Base-by-base conservation (phyloP, 2,329 filamentous ascomycete species). In the Fusarium drepaniforme region DNA sequence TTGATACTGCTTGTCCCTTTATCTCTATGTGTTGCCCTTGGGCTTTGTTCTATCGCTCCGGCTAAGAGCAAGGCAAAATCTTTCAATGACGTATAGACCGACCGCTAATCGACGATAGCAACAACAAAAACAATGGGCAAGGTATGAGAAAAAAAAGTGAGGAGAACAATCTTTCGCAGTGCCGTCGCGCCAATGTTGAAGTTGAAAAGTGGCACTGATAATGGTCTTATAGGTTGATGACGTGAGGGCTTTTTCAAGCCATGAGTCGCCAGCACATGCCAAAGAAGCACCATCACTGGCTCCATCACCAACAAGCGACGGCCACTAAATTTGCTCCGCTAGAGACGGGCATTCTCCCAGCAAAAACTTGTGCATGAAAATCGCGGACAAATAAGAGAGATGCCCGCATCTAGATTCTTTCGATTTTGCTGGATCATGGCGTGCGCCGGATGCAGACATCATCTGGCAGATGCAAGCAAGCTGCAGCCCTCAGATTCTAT, bases 191-290 rank as follows among this genome's bases (percentile, higher is more conserved):
- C 35, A 16, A 57, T 57, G 33, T 59, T 33, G 30, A 51, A 13
- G 30, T 13, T 38, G 0, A 53, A 67, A 33, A 68, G 66, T 73
- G 66, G 73, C 44, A 51, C 21, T 53, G 63, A 68, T 38, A 51
- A 63, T 61, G 60, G 42, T 23, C 13, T 61, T 72, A 60, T 23
- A 64, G 62, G 23, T 64, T 63, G 64, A 79, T 79, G 77, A 79
- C 77, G 77, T 79, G 77, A 66, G 62, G 64, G 53, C 37, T 75
- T 76, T 76, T 71, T 69, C 66, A 56, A 67, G 46, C 44, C 58
- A 23, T 49, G 44, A 49, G 23, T 61, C 63, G 35, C 51, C 38
- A 42, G 13, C 53, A 67, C 46, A 62, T 40, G 42, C 18, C 37
- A 33, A 16, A 12, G 40, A 49, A 44, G 61, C 38, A 65, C 51